Evolutionary conservation across 208 protist genomes (phyloP).

Genomic region (Wallacemonas collosoma): DNA sequence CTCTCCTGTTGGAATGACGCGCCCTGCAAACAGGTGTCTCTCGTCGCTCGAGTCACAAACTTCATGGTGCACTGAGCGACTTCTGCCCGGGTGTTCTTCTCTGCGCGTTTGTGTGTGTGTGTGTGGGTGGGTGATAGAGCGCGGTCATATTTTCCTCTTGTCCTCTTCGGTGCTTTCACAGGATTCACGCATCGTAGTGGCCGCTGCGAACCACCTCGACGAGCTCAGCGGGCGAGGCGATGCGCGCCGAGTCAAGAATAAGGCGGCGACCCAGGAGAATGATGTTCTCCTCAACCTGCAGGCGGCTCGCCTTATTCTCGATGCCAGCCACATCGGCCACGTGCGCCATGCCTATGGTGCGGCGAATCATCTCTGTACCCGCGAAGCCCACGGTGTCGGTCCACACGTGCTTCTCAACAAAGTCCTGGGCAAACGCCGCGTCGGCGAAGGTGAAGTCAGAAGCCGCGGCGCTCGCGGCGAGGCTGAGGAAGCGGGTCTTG

Average conservation of each 20-base stretch:
- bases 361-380: slow-evolving; percentile 38
- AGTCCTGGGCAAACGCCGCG: slow-evolving; percentile 17
- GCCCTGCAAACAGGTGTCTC: too few relatives aligned
- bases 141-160: too few relatives aligned
- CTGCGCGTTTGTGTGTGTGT: too few relatives aligned
- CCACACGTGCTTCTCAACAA: slow-evolving; percentile 28
- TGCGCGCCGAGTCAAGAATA: slow-evolving; percentile 18
- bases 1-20: too few relatives aligned
- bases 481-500: slow-evolving; percentile 24
- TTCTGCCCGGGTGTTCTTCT: too few relatives aligned
- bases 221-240: slow-evolving; percentile 17
- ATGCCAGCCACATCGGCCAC: slow-evolving; percentile 43
- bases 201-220: slow-evolving; percentile 20
- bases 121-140: too few relatives aligned
- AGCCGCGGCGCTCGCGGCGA: slow-evolving; percentile 18
- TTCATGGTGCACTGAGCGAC: too few relatives aligned
- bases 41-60: too few relatives aligned
- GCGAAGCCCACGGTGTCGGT: slow-evolving; percentile 37
- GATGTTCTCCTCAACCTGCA: slow-evolving; percentile 23
- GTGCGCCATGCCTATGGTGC: slow-evolving; percentile 37
- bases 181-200: slow-evolving; percentile 6
- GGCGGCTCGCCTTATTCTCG: slow-evolving; percentile 6
- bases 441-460: slow-evolving; percentile 32
- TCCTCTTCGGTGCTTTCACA: not conserved
- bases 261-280: slow-evolving; percentile 32